Percentiles rank a stretch among this genome's conserved stretches.
These are phyloP conservation scores for Plenodomus lindquistii DNA, from an alignment of 2,329 filamentous ascomycete species.

Conservation along the genomic window DNA sequence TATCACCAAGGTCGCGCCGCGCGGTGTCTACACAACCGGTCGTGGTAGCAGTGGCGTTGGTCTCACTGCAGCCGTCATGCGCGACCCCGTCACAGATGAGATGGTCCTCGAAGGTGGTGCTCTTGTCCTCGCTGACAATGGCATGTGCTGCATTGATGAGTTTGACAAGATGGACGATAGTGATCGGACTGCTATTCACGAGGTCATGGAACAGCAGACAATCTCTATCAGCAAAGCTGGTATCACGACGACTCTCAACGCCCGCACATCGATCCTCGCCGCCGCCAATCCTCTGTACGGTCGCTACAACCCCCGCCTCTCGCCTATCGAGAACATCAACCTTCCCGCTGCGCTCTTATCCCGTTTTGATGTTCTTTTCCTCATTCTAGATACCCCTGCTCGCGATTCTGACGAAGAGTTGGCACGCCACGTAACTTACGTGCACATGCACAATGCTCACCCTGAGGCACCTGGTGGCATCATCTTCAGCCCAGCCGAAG, in stretches of 20 bases:
- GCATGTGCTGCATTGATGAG: conserved; percentile 84
- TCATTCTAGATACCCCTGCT: conserved; percentile 91
- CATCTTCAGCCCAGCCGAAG: conserved; percentile 91
- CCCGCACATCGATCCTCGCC: conserved; percentile 91
- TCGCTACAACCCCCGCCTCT: conserved; percentile 96
- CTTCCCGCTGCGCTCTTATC: conserved; percentile 95
- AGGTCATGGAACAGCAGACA: conserved; percentile 88
- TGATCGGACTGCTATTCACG: conserved; percentile 80
- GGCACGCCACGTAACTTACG: conserved; percentile 91
- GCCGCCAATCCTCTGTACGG: conserved; percentile 97
- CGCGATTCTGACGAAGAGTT: conserved; percentile 91
- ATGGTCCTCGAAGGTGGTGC: conserved; percentile 83
- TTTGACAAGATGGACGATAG: conserved; percentile 91
- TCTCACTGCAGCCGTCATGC: conserved; percentile 82
- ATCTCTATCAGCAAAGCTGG: conserved; percentile 89
- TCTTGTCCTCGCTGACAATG: conserved; percentile 78
- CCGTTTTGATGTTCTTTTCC: conserved; percentile 95
- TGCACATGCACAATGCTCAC: conserved; percentile 96
- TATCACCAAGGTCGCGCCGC: conserved; percentile 95
- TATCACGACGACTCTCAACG: conserved; percentile 95
- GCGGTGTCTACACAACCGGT: conserved; percentile 83
- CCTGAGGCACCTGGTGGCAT: conserved; percentile 70
- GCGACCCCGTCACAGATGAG: conserved; percentile 80
- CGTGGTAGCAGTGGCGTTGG: conserved; percentile 81
- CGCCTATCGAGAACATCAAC: conserved; percentile 98